Conservation (phyloP, 495 filamentous ascomycete species). For the Talaromyces stipitatus region DNA sequence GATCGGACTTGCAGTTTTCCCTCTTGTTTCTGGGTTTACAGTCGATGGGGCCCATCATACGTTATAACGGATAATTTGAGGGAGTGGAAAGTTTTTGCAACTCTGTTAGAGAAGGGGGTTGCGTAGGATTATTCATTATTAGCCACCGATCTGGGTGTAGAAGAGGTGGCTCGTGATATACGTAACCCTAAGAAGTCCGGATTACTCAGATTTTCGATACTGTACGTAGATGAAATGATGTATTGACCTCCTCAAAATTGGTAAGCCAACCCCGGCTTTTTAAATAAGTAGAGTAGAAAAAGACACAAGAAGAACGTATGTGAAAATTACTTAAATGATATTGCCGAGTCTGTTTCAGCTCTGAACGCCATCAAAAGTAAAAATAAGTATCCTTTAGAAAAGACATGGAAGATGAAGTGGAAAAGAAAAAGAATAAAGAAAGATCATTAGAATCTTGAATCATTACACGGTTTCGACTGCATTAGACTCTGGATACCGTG, state of each 20-base stretch:
- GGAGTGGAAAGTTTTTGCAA: neutral
- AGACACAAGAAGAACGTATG: neutral
- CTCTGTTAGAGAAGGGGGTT: neutral
- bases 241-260: no score
- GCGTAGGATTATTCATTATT: neutral
- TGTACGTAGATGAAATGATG: no score
- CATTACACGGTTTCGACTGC: neutral
- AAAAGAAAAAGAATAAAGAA: neutral
- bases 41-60: neutral
- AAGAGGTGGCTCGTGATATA: neutral
- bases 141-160: neutral
- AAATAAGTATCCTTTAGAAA: neutral
- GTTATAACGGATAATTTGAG: neutral
- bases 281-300: no score
- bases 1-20: neutral
- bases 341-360: neutral
- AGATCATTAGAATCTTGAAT: neutral
- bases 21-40: neutral
- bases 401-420: neutral
- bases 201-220: no score
- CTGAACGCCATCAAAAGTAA: neutral
- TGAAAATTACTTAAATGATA: neutral
- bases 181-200: neutral
- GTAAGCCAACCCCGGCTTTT: no score
- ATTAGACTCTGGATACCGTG: conserved; percentile 2